phyloP scores from a whole-genome alignment of 306 rosid genomes.

The Malus sieversii region DNA sequence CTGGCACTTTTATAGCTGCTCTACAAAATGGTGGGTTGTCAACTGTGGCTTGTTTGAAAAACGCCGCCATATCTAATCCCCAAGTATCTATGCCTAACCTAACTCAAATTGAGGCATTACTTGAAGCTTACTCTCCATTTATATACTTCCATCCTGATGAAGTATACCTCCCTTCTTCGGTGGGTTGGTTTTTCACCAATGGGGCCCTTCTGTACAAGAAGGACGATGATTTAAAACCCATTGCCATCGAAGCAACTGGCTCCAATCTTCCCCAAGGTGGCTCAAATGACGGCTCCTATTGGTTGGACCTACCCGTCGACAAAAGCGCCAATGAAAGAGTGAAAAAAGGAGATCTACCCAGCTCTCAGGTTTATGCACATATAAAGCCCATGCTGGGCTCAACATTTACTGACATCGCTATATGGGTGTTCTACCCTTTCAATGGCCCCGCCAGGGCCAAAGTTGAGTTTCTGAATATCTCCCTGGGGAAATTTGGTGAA shows the following conservation, averaged over 20 bases:
- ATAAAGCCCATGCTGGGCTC: constrained; percentile 68
- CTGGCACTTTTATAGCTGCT: constrained; percentile 49
- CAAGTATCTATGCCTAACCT: constrained; percentile 46
- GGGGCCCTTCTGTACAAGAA: constrained; percentile 52
- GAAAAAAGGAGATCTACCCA: constrained; percentile 44
- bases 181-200: constrained; percentile 53
- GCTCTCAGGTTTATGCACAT: constrained; percentile 42
- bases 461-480: constrained; percentile 28
- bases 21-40: constrained; percentile 4
- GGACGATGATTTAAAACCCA: constrained; percentile 26
- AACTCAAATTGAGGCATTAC: constrained; percentile 35
- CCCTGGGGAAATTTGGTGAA: constrained; percentile 54
- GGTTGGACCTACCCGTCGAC: constrained; percentile 60
- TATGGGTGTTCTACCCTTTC: constrained; percentile 79
- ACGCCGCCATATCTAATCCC: constrained; percentile 13
- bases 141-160: constrained; percentile 62
- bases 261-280: constrained; percentile 62
- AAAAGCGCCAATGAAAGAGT: constrained; percentile 29
- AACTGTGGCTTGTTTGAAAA: constrained; percentile 47
- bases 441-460: constrained; percentile 64
- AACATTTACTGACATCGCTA: constrained; percentile 52
- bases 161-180: constrained; percentile 49
- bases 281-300: constrained; percentile 43
- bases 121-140: constrained; percentile 47
- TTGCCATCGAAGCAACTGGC: constrained; percentile 34